A percentile compares a stretch with the other conserved stretches of the same genome.
Conservation (phyloP, 1,284 basidiomycete genomes). For the Exobasidium cylindrosporum region DNA sequence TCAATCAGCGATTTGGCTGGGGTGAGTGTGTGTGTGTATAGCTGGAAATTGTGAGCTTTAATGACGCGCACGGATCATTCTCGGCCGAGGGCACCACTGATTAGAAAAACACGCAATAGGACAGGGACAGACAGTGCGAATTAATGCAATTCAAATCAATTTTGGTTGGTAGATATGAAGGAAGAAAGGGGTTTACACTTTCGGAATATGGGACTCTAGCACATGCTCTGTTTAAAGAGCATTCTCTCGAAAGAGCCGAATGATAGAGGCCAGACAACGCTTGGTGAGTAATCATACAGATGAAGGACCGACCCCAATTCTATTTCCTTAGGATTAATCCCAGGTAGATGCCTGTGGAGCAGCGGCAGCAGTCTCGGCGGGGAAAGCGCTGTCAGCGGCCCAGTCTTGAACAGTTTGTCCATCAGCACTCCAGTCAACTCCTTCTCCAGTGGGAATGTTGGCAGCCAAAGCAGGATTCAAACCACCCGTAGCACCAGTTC, state of each 20-base stretch:
- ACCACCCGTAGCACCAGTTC: slow-evolving; percentile 75
- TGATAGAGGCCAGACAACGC: slow-evolving; percentile 29
- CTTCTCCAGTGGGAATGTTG: slow-evolving; percentile 52
- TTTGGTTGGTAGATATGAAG: no score
- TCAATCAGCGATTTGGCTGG: no score
- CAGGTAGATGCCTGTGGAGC: slow-evolving; percentile 26
- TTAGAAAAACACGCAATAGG: no score
- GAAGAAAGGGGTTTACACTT: slow-evolving; percentile 7
- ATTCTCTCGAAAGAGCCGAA: slow-evolving; percentile 38
- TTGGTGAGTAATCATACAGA: slow-evolving; percentile 11
- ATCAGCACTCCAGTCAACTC: slow-evolving; percentile 76
- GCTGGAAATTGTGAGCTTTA: no score
- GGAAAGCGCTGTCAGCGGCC: slow-evolving; percentile 52
- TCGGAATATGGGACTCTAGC: slow-evolving; percentile 33
- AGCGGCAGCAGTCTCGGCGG: slow-evolving; percentile 70
- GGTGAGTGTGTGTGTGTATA: no score
- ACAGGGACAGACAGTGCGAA: no score
- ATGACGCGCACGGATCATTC: no score
- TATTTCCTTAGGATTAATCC: slow-evolving; percentile 23
- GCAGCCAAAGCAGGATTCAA: slow-evolving; percentile 60
- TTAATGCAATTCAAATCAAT: no score
- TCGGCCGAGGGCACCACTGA: no score
- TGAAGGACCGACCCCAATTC: slow-evolving; percentile 9
- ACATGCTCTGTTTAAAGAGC: slow-evolving; percentile 22
- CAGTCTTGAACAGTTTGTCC: slow-evolving; percentile 50